Conservation (phyloP, 2,329 filamentous ascomycete species). For the Penicillium brevicompactum region DNA sequence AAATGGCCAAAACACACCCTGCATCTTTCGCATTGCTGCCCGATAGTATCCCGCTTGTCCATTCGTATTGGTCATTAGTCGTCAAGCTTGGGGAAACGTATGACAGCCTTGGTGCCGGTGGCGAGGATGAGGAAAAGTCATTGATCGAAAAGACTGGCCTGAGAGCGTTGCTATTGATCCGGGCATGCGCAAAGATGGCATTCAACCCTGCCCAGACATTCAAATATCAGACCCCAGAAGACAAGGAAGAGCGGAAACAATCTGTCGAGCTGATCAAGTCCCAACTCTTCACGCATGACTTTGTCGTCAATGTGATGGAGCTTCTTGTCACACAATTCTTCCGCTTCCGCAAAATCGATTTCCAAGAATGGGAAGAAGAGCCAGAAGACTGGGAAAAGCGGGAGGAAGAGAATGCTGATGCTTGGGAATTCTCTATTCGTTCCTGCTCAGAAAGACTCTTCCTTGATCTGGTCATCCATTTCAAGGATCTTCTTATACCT, state of each 20-base stretch:
- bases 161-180: conserved; percentile 78
- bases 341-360: conserved; percentile 79
- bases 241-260: conserved; percentile 73
- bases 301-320: conserved; percentile 81
- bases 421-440: conserved; percentile 89
- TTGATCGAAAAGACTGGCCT: conserved; percentile 78
- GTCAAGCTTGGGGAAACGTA: conserved; percentile 74
- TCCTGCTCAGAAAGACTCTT: conserved; percentile 94
- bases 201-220: conserved; percentile 81
- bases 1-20: conserved; percentile 78
- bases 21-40: conserved; percentile 82
- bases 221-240: conserved; percentile 74
- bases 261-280: conserved; percentile 71
- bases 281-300: conserved; percentile 72
- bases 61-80: conserved; percentile 83
- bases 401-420: conserved; percentile 80
- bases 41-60: conserved; percentile 73
- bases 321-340: conserved; percentile 85
- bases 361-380: conserved; percentile 90
- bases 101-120: conserved; percentile 45
- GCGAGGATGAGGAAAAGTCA: conserved; percentile 52
- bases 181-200: conserved; percentile 81
- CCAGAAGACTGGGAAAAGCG: conserved; percentile 94
- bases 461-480: conserved; percentile 85
- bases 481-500: conserved; percentile 76